These are phyloP conservation scores for Epichloe typhina DNA, from an alignment of 2,329 filamentous ascomycete genomes.

Conservation along the genomic window DNA sequence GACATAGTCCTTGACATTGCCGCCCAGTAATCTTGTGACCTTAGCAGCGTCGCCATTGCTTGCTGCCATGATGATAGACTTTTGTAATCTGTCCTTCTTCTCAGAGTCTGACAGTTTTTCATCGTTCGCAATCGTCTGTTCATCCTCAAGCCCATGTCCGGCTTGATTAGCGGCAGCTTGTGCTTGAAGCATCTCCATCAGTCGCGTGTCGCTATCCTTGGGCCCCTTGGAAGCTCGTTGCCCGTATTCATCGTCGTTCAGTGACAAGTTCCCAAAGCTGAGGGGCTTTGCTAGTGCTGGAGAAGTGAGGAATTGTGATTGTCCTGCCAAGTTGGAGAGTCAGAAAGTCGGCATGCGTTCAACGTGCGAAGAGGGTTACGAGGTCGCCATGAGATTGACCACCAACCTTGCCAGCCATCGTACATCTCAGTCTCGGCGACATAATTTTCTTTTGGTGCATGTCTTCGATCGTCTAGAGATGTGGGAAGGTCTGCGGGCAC, in stretches of 20 bases:
- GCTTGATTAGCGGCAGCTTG: slow-evolving; percentile 77
- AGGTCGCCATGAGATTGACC: neutral
- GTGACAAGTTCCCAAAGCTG: slow-evolving; percentile 66
- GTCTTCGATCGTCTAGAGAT: slow-evolving; percentile 77
- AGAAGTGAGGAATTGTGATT: slow-evolving; percentile 87
- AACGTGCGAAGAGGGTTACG: neutral
- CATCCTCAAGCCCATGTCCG: slow-evolving; percentile 58
- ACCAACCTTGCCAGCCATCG: slow-evolving; percentile 87
- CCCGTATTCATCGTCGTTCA: slow-evolving; percentile 69
- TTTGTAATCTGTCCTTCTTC: slow-evolving; percentile 73
- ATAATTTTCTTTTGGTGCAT: slow-evolving; percentile 46
- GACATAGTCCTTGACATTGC: slow-evolving; percentile 60
- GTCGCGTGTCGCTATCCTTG: slow-evolving; percentile 66
- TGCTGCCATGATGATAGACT: slow-evolving; percentile 82
- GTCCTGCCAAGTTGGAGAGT: slow-evolving; percentile 43
- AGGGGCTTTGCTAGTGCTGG: slow-evolving; percentile 75
- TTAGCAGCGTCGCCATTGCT: slow-evolving; percentile 88
- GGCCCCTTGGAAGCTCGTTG: slow-evolving; percentile 40
- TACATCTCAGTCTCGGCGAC: slow-evolving; percentile 89
- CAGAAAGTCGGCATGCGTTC: neutral
- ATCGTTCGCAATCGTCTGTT: slow-evolving; percentile 65
- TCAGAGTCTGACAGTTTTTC: slow-evolving; percentile 60
- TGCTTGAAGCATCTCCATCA: slow-evolving; percentile 92
- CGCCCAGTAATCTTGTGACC: slow-evolving; percentile 61
- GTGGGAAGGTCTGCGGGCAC: slow-evolving; percentile 80